Base-by-base conservation (phyloP, 2,329 filamentous ascomycete species). In the Botrytis byssoidea region DNA sequence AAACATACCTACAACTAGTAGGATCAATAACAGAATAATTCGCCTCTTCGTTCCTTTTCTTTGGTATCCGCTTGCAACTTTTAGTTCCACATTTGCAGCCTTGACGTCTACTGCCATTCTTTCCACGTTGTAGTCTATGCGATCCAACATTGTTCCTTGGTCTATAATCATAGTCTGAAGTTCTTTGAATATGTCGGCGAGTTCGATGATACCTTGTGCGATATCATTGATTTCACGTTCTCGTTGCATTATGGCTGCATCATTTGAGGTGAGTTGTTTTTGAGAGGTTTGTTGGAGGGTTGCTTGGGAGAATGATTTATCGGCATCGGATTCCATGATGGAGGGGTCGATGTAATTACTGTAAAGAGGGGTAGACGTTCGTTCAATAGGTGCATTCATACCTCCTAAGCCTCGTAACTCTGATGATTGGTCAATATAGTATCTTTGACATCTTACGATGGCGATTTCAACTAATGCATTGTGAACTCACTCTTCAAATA, bases 61-160 rank as follows among this genome's bases (percentile, higher is more conserved):
- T 85, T 99, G 96, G 80, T 98, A 98, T 29, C 92, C 92, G 7
- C 92, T 94, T 22, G 96, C 92, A 73, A 97, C 90, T 75, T 90
- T 94, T 72, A 99, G 88, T 84, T 99, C 96, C 82, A 95, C 96
- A 75, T 97, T 93, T 4, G 96, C 96, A 32, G 88, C 93, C 81
- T 97, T 97, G 74, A 99, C 94, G 80, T 98, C 94, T 32, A 90
- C 91, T n/a, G 91, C 90, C 93, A 98, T 98, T 75, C 92, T 89
- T 84, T 99, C 96, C 71, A 99, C 94, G 79, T 99, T 99, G 84
- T 98, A 99, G 83, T 99, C 97, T 79, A 97, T 97, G 80, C 96
- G 91, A 83, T 97, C 95, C 35, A 97, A 87, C 88, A 97, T 93
- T 22, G 93, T 96, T 71, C 94, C 94, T 82, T 96, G 93, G 81